phyloP scores from a whole-genome alignment of 139 green algal genomes.

The Coccomyxa sp. region DNA sequence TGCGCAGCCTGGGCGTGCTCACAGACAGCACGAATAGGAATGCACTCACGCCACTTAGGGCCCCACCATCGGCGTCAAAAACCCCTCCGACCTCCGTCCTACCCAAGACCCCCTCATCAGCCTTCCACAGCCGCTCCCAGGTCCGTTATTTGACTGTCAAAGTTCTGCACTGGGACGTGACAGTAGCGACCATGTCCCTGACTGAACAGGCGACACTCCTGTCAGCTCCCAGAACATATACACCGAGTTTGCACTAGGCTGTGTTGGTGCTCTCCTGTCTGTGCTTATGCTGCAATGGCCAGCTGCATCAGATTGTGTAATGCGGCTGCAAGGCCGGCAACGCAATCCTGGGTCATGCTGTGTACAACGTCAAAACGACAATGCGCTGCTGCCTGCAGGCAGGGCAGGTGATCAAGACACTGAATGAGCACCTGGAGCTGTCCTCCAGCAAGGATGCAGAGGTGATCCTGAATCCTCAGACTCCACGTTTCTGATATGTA shows the following conservation, averaged over 20 bases:
- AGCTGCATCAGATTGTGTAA: neutral
- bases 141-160: too few species aligned
- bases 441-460: too few species aligned
- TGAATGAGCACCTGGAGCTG: conserved; percentile 1
- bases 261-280: too few species aligned
- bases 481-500: too few species aligned
- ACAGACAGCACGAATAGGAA: neutral
- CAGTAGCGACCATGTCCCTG: too few species aligned
- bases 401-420: neutral
- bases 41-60: neutral
- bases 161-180: too few species aligned
- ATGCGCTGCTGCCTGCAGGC: too few species aligned
- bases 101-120: neutral
- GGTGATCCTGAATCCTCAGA: too few species aligned
- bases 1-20: too few species aligned
- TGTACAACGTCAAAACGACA: too few species aligned
- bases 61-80: neutral
- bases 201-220: neutral
- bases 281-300: neutral
- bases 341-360: too few species aligned
- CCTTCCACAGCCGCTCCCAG: neutral
- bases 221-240: neutral
- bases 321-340: too few species aligned
- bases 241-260: neutral
- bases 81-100: neutral